Percentiles rank a stretch among this genome's conserved stretches.
phyloP scores from a whole-genome alignment of 306 rosid species.

The Senna siamea region DNA sequence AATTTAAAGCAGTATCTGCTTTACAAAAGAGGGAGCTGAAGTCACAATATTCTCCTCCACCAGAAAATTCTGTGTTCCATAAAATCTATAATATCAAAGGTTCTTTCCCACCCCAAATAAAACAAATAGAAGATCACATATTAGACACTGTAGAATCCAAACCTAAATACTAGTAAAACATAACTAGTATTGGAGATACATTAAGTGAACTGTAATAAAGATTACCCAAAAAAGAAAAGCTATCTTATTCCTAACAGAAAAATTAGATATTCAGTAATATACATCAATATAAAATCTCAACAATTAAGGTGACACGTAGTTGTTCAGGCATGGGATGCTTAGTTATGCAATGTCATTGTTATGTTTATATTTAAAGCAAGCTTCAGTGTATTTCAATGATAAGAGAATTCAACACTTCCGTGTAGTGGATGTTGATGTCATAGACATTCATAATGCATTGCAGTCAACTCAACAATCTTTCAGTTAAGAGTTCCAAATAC shows the following conservation, averaged over 20 bases:
- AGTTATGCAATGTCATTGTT: neutral
- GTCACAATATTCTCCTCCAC: neutral
- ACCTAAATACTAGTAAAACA: neutral
- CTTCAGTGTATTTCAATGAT: too few species aligned
- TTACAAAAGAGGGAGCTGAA: slow-evolving; percentile 4
- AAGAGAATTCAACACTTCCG: neutral
- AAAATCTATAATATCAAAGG: neutral
- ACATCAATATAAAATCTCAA: neutral
- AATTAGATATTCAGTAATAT: neutral
- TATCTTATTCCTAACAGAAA: neutral
- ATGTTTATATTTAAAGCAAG: too few species aligned
- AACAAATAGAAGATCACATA: slow-evolving; percentile 1
- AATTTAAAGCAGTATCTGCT: slow-evolving; percentile 11
- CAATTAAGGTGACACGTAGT: too few species aligned
- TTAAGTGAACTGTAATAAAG: neutral
- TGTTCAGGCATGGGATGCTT: neutral
- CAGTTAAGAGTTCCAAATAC: neutral
- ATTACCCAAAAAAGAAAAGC: neutral
- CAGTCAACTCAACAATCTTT: neutral
- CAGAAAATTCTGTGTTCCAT: neutral
- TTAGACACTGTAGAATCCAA: neutral
- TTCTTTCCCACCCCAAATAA: neutral
- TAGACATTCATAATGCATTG: neutral
- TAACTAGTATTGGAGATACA: neutral
- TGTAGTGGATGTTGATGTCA: neutral